These are phyloP conservation scores for Candida boleticola DNA, from an alignment of 805 yeast genomes.

Conservation along the genomic window DNA sequence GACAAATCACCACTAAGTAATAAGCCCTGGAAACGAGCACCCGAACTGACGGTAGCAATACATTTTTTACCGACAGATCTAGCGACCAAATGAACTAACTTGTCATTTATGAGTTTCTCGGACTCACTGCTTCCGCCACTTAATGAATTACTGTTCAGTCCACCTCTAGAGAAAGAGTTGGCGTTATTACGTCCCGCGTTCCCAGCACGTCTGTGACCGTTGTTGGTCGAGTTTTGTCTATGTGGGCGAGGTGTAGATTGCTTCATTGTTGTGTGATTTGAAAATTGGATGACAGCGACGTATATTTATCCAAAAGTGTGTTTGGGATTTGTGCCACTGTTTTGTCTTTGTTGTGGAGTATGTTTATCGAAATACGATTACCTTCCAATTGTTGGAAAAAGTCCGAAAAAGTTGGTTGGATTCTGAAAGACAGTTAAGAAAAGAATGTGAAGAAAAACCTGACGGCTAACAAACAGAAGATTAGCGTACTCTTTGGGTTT, in stretches of 20 bases:
- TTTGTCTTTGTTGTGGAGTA: too few species aligned
- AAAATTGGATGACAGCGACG: conserved; percentile 29
- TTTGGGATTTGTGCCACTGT: too few species aligned
- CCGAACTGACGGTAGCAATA: conserved; percentile 60
- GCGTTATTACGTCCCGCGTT: conserved; percentile 9
- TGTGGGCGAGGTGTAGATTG: conserved; percentile 3
- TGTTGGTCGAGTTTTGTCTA: conserved; percentile 6
- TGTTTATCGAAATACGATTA: too few species aligned
- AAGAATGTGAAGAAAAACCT: too few species aligned
- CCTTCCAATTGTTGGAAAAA: too few species aligned
- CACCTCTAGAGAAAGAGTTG: conserved; percentile 11
- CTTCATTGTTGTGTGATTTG: conserved; percentile 5
- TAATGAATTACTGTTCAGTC: conserved; percentile 8
- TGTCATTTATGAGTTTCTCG: conserved; percentile 36
- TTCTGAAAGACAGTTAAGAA: too few species aligned
- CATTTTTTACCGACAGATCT: conserved; percentile 57
- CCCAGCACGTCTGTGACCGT: background rate
- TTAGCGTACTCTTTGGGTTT: too few species aligned
- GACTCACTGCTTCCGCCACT: conserved; percentile 4
- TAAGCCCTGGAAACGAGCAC: conserved; percentile 58
- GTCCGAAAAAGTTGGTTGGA: too few species aligned
- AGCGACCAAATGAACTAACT: conserved; percentile 52
- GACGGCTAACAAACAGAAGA: too few species aligned
- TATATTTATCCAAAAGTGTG: conserved; percentile 14
- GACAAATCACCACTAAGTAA: conserved; percentile 47